Evolutionary conservation across 768 basidiomycete genomes (phyloP).

Genomic region (Mrakia blollopis): DNA sequence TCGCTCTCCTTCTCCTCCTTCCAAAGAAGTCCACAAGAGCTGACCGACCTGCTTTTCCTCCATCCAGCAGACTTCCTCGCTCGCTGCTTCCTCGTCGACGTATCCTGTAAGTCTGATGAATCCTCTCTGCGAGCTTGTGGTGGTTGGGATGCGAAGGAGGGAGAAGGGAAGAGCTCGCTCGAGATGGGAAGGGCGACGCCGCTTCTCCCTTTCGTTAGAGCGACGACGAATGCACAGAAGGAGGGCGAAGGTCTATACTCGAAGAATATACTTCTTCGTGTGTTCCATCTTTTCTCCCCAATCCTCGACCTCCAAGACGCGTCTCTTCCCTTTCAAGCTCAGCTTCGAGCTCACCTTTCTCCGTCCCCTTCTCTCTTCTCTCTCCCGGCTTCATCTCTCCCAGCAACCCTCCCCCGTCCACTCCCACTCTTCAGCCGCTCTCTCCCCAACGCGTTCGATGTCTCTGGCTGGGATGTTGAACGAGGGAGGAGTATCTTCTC

Average conservation of each 20-base stretch:
- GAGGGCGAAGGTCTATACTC: neutral
- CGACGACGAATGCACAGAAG: neutral
- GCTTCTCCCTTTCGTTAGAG: neutral
- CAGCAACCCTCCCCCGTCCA: conserved; percentile 7
- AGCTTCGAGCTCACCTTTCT: neutral
- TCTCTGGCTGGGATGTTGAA: conserved; percentile 14
- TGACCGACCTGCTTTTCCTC: too few relatives aligned
- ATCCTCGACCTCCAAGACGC: neutral
- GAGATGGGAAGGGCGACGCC: neutral
- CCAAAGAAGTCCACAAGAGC: too few relatives aligned
- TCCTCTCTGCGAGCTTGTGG: neutral
- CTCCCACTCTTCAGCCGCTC: neutral
- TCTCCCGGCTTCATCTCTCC: neutral
- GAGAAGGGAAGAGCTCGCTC: neutral
- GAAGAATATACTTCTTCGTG: neutral
- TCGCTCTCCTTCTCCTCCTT: too few relatives aligned
- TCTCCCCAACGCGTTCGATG: neutral
- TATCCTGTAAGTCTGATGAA: neutral
- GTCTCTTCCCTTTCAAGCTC: neutral
- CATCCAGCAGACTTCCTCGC: too few relatives aligned
- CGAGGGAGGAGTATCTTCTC: neutral
- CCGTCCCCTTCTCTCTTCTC: neutral
- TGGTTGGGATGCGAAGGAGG: neutral
- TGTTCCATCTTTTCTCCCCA: neutral
- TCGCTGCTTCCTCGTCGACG: neutral